Evolutionary conservation across 148 eudicot species (phyloP), one percentile per base, ranked within the genome.

Genomic region (Persicaria maculosa): DNA sequence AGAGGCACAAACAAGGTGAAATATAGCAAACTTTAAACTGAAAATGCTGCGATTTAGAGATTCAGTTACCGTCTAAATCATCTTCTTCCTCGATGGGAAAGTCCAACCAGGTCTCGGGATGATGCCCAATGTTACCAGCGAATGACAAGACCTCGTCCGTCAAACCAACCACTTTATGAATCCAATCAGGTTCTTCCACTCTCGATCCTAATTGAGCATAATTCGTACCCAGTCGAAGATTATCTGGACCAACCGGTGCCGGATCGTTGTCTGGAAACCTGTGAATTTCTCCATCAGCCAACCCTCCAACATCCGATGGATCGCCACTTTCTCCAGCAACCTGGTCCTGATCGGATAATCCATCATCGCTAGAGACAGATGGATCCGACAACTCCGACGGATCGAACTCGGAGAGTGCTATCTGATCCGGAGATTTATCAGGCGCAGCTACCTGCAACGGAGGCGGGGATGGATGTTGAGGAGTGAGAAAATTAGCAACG

Each of bases 21-120:
- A 52, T 12, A 7, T 31, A 31, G 40, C 40, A 31, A 31, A 31
- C 40, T 31, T 31, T 31, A 31, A 31, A 31, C 40, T 31, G 40
- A 31, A 31, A 31, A 31, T 31, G 40, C 36, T 31, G 40, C 65
- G 3, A 22, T 9, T 20, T 59, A 9, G 48, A 11, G 53, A 25
- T 17, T 16, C 11, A 50, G 69, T 25, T 83, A 86, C 96, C 96
- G 73, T 87, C 88, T 47, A 79, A 80, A 52, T 89, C 90, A 52
- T 92, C 97, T 36, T 93, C 97, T 54, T 93, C 96, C 4, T 83
- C 84, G 59, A 88, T 62, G 1, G 97, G 96, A 78, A 87, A 93
- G 81, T 93, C 96, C 79, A 93, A 75, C 97, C 97, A 93, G n/a
- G 97, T 93, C 81, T 93, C 97, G 1, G 97, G 97, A 84, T 93